These are phyloP conservation scores for Suhomyces sp. DNA, from an alignment of 805 yeast genomes.

Conservation along the genomic window DNA sequence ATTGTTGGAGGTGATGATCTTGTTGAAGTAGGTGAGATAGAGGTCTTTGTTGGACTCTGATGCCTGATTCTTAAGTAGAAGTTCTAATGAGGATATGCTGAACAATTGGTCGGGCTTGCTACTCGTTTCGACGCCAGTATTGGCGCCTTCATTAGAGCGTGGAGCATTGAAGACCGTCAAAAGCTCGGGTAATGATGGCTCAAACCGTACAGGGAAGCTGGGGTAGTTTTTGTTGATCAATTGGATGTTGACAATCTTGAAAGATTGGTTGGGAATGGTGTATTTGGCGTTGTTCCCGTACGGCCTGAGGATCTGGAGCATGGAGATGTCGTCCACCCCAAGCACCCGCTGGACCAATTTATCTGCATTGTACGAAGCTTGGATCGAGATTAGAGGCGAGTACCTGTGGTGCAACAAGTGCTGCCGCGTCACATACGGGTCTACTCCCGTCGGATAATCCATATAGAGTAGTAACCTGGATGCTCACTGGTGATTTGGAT, in stretches of 20 bases:
- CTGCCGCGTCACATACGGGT: slow-evolving; percentile 40
- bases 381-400: slow-evolving; percentile 52
- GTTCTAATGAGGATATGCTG: slow-evolving; percentile 38
- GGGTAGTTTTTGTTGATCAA: slow-evolving; percentile 47
- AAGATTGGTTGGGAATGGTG: slow-evolving; percentile 36
- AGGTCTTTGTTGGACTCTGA: slow-evolving; percentile 23
- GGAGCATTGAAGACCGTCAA: slow-evolving; percentile 18
- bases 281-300: slow-evolving; percentile 55
- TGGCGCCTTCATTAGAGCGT: background rate
- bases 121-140: slow-evolving; percentile 7
- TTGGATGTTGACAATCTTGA: slow-evolving; percentile 51
- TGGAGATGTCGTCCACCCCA: slow-evolving; percentile 31
- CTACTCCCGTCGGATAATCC: slow-evolving; percentile 34
- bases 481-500: background rate
- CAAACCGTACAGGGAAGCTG: slow-evolving; percentile 58
- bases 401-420: slow-evolving; percentile 44
- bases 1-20: slow-evolving; percentile 55
- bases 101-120: slow-evolving; percentile 27
- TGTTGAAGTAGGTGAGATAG: slow-evolving; percentile 56
- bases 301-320: slow-evolving; percentile 49
- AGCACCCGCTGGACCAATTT: slow-evolving; percentile 40
- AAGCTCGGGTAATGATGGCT: slow-evolving; percentile 38
- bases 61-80: slow-evolving; percentile 20
- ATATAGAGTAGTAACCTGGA: slow-evolving; percentile 1
- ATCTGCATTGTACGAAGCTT: slow-evolving; percentile 47